A percentile compares a stretch with the other conserved stretches of the same genome.
These are phyloP conservation scores for Cryphonectria radicalis DNA, from an alignment of 2,329 filamentous ascomycete species.

Conservation along the genomic window DNA sequence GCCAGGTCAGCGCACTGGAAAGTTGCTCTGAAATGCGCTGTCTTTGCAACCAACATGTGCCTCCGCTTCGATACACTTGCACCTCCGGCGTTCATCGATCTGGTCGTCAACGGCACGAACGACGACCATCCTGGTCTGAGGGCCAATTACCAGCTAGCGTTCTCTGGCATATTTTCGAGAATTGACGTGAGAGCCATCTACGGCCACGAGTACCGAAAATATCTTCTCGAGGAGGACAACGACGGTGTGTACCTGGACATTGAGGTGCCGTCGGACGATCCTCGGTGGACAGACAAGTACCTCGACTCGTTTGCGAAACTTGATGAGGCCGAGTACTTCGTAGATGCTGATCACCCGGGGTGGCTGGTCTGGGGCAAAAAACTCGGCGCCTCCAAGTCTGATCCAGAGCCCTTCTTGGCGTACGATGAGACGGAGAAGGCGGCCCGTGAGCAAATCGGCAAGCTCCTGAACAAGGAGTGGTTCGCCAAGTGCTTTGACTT, in stretches of 20 bases:
- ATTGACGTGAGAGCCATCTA: slow-evolving; percentile 87
- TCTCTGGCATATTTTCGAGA: slow-evolving; percentile 77
- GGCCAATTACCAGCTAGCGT: slow-evolving; percentile 77
- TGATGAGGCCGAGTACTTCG: slow-evolving; percentile 77
- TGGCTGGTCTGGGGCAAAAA: slow-evolving; percentile 95
- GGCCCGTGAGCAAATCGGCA: slow-evolving; percentile 78
- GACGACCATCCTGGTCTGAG: slow-evolving; percentile 89
- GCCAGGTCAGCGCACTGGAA: slow-evolving; percentile 92
- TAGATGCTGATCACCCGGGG: slow-evolving; percentile 89
- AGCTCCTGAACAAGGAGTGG: slow-evolving; percentile 81
- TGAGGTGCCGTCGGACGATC: slow-evolving; percentile 72
- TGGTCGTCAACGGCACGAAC: slow-evolving; percentile 81
- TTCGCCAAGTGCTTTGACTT: slow-evolving; percentile 87
- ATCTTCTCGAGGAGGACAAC: slow-evolving; percentile 77
- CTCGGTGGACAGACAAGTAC: slow-evolving; percentile 78
- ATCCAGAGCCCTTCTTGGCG: slow-evolving; percentile 66
- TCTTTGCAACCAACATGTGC: slow-evolving; percentile 88
- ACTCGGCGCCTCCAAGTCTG: slow-evolving; percentile 78
- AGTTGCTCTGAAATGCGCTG: slow-evolving; percentile 84
- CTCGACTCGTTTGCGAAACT: slow-evolving; percentile 75
- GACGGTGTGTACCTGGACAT: slow-evolving; percentile 78
- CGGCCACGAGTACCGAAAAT: slow-evolving; percentile 85
- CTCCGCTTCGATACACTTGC: slow-evolving; percentile 90
- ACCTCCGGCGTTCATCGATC: slow-evolving; percentile 78
- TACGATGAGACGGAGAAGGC: slow-evolving; percentile 82